Conservation (phyloP, 345 rosid genomes). For the Corchorus capsularis region DNA sequence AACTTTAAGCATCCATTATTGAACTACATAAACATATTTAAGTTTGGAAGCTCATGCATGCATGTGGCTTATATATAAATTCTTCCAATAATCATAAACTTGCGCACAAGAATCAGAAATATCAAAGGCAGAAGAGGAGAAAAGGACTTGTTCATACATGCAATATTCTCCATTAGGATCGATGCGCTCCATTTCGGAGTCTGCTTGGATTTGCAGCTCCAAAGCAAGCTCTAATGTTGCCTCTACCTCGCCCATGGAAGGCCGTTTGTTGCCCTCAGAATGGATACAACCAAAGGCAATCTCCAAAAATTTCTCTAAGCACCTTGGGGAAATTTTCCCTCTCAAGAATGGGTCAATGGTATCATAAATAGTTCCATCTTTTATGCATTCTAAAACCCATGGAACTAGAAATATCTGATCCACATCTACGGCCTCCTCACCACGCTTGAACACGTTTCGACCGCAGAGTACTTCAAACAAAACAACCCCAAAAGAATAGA, state of each 20-base stretch:
- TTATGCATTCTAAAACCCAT: neutral
- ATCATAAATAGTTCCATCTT: neutral
- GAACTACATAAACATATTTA: too few species aligned
- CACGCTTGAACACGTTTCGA: constrained; percentile 33
- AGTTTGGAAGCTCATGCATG: too few species aligned
- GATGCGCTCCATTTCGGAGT: neutral
- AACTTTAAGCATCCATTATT: too few species aligned
- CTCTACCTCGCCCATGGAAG: constrained; percentile 1
- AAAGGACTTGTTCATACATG: neutral
- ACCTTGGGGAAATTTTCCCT: neutral
- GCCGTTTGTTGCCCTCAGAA: neutral
- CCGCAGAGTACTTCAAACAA: constrained; percentile 39
- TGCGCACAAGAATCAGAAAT: neutral
- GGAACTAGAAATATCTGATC: neutral
- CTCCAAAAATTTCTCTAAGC: neutral
- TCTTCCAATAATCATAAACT: neutral
- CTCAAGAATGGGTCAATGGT: neutral
- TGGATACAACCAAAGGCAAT: neutral
- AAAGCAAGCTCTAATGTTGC: neutral
- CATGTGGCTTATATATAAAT: neutral
- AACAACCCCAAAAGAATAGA: constrained; percentile 41
- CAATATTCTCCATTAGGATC: neutral
- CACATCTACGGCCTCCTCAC: too few species aligned
- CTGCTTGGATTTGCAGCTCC: constrained; percentile 8
- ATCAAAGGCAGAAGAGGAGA: neutral